Evolutionary conservation across 2,329 filamentous ascomycete genomes (phyloP).

Genomic region (Calonectria honghensis): DNA sequence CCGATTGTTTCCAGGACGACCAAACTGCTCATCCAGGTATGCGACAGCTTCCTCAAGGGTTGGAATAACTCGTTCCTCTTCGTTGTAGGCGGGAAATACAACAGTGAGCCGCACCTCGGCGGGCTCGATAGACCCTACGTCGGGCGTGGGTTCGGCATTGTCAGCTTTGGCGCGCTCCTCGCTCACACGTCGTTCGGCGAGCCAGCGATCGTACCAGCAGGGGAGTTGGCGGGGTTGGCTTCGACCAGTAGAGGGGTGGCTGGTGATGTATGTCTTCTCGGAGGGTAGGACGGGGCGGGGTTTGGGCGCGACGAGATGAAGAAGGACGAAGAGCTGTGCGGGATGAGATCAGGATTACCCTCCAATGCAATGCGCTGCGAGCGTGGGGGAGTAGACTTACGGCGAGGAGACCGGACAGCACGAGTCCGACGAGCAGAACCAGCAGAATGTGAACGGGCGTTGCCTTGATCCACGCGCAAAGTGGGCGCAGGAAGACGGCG

Average conservation of each 20-base stretch:
- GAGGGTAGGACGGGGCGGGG: constrained; percentile 84
- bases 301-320: constrained; percentile 86
- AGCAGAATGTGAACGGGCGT: constrained; percentile 64
- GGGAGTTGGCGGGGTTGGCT: constrained; percentile 74
- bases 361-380: constrained; percentile 5
- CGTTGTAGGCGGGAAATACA: constrained; percentile 96
- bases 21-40: constrained; percentile 87
- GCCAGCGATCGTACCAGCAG: constrained; percentile 90
- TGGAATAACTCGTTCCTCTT: constrained; percentile 86
- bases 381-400: constrained; percentile 57
- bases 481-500: constrained; percentile 58
- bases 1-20: constrained; percentile 63
- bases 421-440: constrained; percentile 58
- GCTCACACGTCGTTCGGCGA: constrained; percentile 74
- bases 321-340: constrained; percentile 74
- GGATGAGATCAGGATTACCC: constrained; percentile 39
- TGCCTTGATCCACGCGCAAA: constrained; percentile 61
- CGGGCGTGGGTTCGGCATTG: constrained; percentile 64
- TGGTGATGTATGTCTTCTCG: constrained; percentile 90
- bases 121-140: constrained; percentile 79
- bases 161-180: constrained; percentile 61
- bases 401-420: constrained; percentile 59
- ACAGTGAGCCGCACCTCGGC: constrained; percentile 91
- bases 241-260: constrained; percentile 72
- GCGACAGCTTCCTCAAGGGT: constrained; percentile 94